phyloP scores from a whole-genome alignment of 2,329 filamentous ascomycete genomes.

The Aspergillus intermedius region DNA sequence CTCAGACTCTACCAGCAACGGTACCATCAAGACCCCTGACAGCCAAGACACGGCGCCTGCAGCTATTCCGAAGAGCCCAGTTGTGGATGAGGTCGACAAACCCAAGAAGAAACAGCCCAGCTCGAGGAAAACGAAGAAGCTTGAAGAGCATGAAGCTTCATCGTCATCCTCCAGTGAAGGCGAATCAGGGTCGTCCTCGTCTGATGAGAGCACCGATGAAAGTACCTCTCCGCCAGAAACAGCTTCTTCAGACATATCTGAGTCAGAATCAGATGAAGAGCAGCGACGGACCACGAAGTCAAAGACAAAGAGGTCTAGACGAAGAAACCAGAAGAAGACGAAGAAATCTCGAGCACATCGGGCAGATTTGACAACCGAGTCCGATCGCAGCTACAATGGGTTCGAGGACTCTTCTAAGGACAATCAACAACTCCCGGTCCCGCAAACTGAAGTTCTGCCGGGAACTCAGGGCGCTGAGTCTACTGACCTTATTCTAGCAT shows the following conservation, averaged over 20 bases:
- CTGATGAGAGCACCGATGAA: slow-evolving; percentile 14
- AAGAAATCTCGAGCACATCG: slow-evolving; percentile 33
- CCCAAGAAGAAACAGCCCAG: slow-evolving; percentile 16
- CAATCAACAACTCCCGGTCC: slow-evolving; percentile 13
- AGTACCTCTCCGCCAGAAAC: slow-evolving; percentile 11
- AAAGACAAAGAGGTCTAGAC: slow-evolving; percentile 27
- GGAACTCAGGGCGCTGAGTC: slow-evolving; percentile 12
- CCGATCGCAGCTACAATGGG: slow-evolving; percentile 19
- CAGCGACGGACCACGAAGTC: slow-evolving; percentile 33
- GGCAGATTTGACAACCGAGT: slow-evolving; percentile 19
- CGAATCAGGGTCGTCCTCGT: slow-evolving; percentile 15
- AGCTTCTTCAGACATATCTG: slow-evolving; percentile 8
- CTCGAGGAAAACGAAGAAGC: slow-evolving; percentile 14
- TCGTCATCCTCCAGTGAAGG: slow-evolving; percentile 15
- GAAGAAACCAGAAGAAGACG: slow-evolving; percentile 22
- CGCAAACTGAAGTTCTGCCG: too few relatives aligned
- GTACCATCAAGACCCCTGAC: slow-evolving; percentile 13
- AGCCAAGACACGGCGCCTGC: slow-evolving; percentile 15
- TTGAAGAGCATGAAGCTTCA: slow-evolving; percentile 15
- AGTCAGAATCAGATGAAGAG: slow-evolving; percentile 20
- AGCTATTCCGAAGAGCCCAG: slow-evolving; percentile 17
- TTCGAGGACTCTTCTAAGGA: slow-evolving; percentile 26
- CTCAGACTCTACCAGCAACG: too few relatives aligned
- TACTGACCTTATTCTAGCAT: slow-evolving; percentile 15
- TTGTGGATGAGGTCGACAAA: slow-evolving; percentile 26